Percentiles rank a stretch among this genome's conserved stretches.
phyloP scores from a whole-genome alignment of 805 yeast genomes.

The Teunomyces kruisii region DNA sequence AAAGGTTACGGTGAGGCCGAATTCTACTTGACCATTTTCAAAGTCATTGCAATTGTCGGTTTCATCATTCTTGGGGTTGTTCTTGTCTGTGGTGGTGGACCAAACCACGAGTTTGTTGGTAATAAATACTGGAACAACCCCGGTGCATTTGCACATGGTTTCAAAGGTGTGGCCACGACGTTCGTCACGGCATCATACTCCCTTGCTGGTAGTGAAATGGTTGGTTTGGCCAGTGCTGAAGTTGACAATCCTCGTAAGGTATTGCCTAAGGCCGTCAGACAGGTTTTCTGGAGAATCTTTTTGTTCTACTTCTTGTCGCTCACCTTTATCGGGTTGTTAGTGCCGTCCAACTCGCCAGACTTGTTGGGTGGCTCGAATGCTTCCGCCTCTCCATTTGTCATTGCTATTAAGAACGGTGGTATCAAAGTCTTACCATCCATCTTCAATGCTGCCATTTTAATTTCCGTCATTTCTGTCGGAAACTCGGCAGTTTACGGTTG shows the following conservation, averaged over 20 bases:
- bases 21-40: conserved; percentile 29
- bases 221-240: conserved; percentile 41
- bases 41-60: conserved; percentile 36
- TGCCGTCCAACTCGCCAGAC: conserved; percentile 16
- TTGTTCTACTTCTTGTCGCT: conserved; percentile 34
- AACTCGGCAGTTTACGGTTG: conserved; percentile 30
- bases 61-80: conserved; percentile 37
- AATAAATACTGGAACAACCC: conserved; percentile 29
- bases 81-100: conserved; percentile 40
- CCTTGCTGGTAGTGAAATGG: conserved; percentile 38
- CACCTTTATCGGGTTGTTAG: conserved; percentile 24
- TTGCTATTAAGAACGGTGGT: conserved; percentile 28
- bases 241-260: conserved; percentile 38
- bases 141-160: conserved; percentile 38
- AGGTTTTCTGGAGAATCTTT: conserved; percentile 45
- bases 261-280: conserved; percentile 43
- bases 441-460: conserved; percentile 27
- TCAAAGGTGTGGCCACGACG: conserved; percentile 38
- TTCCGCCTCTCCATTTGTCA: conserved; percentile 28
- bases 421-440: conserved; percentile 25
- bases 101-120: conserved; percentile 35
- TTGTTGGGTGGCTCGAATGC: conserved; percentile 21
- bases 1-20: conserved; percentile 41
- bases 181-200: conserved; percentile 39
- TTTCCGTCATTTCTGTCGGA: conserved; percentile 30